Conservation (phyloP, 257 asterid species). For the Craterostigma plantagineum region DNA sequence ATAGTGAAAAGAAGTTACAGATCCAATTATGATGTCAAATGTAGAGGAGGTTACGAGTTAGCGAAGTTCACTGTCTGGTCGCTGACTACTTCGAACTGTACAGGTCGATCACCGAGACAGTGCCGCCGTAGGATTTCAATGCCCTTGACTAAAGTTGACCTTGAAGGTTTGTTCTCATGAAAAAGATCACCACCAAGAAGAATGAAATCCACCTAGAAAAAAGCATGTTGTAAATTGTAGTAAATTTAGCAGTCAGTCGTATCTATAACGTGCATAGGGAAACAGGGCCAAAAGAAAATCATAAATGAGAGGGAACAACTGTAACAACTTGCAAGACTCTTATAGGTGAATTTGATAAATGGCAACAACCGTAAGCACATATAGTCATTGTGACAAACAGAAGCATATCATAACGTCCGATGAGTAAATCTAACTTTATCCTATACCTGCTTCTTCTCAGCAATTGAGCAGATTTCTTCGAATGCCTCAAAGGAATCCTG, state of each 20-base stretch:
- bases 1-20: too few relatives aligned
- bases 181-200: conserved; percentile 97
- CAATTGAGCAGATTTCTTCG: conserved; percentile 95
- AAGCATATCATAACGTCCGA: too few relatives aligned
- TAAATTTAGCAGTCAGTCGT: too few relatives aligned
- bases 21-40: too few relatives aligned
- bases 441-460: conserved; percentile 73
- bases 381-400: too few relatives aligned
- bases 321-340: too few relatives aligned
- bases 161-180: conserved; percentile 95
- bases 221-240: too few relatives aligned
- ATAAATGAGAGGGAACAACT: too few relatives aligned
- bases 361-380: too few relatives aligned
- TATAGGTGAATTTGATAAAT: too few relatives aligned
- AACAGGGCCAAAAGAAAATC: too few relatives aligned
- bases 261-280: too few relatives aligned
- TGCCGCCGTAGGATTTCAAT: conserved; percentile 83
- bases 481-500: conserved; percentile 91
- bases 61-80: conserved; percentile 95
- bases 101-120: conserved; percentile 78
- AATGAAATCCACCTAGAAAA: conserved; percentile 57
- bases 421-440: neutral
- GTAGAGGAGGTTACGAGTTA: conserved; percentile 32
- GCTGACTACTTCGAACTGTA: conserved; percentile 91
- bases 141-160: conserved; percentile 85